Evolutionary conservation across 768 basidiomycete species (phyloP), one percentile per base, ranked within the genome.

Genomic region (Rhodosporidiobolus sp.): DNA sequence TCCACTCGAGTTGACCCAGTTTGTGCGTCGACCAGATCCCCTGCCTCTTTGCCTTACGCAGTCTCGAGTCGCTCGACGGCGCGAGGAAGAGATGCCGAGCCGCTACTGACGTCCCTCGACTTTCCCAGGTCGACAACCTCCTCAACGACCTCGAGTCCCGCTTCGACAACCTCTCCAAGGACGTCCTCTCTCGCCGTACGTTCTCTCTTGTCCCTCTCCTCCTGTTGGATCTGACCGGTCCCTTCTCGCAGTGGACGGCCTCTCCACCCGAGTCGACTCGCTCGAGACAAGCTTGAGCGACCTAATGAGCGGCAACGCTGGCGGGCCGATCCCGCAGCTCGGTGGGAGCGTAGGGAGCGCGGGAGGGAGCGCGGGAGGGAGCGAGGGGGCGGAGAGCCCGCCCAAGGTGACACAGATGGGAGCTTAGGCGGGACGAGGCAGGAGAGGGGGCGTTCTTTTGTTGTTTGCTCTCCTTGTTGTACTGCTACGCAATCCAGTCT

Each of bases 81-180:
- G n/a, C n/a, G n/a, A n/a, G n/a, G n/a, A n/a, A n/a, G n/a, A n/a
- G n/a, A n/a, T n/a, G n/a, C n/a, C n/a, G n/a, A n/a, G n/a, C n/a
- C n/a, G 19, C 26, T 7, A 16, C 24, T n/a, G 57, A 14, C 9
- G 17, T 14, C 4, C 28, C n/a, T 30, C 45, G 12, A 10, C 16
- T 5, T 32, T n/a, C 20, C 11, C 30, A 74, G 73, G 73, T 74
- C 55, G 73, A 74, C 57, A 67, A 45, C 8, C 57, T 74, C 20
- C 49, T 74, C 11, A 70, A 67, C 45, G 73, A 74, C 62, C 73
- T 74, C 61, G 73, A 74, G 43, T 28, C 73, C 2, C 65, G 73
- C 9, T 74, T 74, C 52, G 73, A 74, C 62, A 49, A 69, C 22
- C 43, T 74, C 20, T 74, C 73, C 11, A 26, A 45, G 10, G 73